Conservation (phyloP, 1,284 basidiomycete species). For the Fomitopsis palustris region DNA sequence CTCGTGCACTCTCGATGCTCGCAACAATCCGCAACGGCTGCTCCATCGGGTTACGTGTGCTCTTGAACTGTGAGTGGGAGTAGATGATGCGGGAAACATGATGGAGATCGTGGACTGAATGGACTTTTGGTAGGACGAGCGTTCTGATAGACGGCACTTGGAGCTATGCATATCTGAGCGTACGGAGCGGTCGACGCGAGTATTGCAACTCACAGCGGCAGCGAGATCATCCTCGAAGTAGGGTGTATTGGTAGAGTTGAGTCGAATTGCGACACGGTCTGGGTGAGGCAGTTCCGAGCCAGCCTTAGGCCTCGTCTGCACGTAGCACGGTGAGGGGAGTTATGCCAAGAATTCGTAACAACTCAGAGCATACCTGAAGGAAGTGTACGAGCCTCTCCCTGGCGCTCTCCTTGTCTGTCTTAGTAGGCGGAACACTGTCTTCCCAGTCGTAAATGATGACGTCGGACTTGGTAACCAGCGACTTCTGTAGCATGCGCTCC, state of each 20-base stretch:
- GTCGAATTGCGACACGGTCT: slow-evolving; percentile 64
- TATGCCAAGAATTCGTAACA: too few species aligned
- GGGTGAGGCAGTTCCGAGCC: slow-evolving; percentile 40
- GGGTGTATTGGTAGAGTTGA: slow-evolving; percentile 73
- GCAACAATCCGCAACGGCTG: slow-evolving; percentile 62
- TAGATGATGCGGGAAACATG: slow-evolving; percentile 51
- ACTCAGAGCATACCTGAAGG: slow-evolving; percentile 46
- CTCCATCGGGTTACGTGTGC: slow-evolving; percentile 12
- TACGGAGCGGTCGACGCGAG: background rate
- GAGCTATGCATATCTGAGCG: slow-evolving; percentile 13
- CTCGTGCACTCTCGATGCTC: slow-evolving; percentile 78
- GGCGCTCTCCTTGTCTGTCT: slow-evolving; percentile 58
- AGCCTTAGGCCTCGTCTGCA: slow-evolving; percentile 29
- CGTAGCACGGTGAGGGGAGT: background rate
- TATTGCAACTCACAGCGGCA: slow-evolving; percentile 47
- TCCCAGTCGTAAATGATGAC: slow-evolving; percentile 85
- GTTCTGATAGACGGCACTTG: slow-evolving; percentile 43
- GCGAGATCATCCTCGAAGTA: slow-evolving; percentile 72
- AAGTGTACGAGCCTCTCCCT: slow-evolving; percentile 51
- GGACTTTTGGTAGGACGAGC: slow-evolving; percentile 78
- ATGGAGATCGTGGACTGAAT: slow-evolving; percentile 63
- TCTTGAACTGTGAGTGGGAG: slow-evolving; percentile 21
- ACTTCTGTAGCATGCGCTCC: slow-evolving; percentile 79
- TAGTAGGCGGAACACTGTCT: slow-evolving; percentile 71
- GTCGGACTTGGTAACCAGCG: slow-evolving; percentile 60